phyloP scores from a whole-genome alignment of 208 protist genomes.

The Tritrichomonas musculus region DNA sequence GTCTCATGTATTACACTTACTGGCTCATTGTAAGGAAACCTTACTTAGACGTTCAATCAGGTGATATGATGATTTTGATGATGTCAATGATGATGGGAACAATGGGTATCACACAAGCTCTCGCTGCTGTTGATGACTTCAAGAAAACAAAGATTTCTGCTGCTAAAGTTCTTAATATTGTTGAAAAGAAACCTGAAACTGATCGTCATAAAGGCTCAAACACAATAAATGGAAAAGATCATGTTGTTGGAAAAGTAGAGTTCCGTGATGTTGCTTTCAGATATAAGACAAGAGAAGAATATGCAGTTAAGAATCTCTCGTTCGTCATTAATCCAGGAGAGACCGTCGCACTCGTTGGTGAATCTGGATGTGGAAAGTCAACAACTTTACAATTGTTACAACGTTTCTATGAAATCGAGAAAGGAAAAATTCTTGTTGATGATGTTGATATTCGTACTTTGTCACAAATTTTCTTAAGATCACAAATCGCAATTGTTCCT shows the following conservation, averaged over 20 bases:
- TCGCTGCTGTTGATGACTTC: background rate
- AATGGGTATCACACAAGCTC: background rate
- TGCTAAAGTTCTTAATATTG: background rate
- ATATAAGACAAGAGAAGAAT: background rate
- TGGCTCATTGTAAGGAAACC: background rate
- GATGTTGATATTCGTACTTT: background rate
- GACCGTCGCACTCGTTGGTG: slow-evolving; percentile 27
- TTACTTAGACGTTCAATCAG: background rate
- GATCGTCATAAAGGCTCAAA: background rate
- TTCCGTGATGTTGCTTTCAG: background rate
- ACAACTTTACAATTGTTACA: background rate
- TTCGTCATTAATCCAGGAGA: slow-evolving; percentile 17
- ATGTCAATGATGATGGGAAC: background rate
- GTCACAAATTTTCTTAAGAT: background rate
- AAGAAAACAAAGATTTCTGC: background rate
- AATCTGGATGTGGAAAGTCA: slow-evolving; percentile 17
- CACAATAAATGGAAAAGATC: too few species aligned
- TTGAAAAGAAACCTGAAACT: background rate
- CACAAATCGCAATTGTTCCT: background rate
- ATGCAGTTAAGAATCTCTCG: background rate
- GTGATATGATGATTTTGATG: background rate
- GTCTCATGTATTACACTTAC: background rate
- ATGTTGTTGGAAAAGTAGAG: background rate
- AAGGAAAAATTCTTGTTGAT: slow-evolving; percentile 4
- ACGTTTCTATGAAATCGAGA: background rate